Evolutionary conservation across 2,329 filamentous ascomycete genomes (phyloP).

Genomic region (Acrocalymma vagum): DNA sequence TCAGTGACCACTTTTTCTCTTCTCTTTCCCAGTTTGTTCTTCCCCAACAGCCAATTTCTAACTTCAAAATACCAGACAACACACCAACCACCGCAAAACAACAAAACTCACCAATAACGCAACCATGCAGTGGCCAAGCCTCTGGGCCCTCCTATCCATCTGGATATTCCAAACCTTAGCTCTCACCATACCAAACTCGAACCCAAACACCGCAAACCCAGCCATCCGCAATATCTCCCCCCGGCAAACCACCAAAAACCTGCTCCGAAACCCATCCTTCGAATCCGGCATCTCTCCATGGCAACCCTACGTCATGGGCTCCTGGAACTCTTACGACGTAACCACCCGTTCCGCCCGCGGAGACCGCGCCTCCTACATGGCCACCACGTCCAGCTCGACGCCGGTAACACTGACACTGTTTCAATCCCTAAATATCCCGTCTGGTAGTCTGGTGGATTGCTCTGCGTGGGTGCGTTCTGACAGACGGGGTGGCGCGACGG

Average conservation of each 20-base stretch:
- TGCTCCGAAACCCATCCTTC: constrained; percentile 27
- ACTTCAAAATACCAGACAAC: too few relatives aligned
- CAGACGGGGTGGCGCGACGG: constrained; percentile 17
- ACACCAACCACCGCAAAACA: too few relatives aligned
- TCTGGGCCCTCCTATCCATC: constrained; percentile 7
- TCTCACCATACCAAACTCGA: neutral
- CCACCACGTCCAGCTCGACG: constrained; percentile 18
- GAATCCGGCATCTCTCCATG: constrained; percentile 20
- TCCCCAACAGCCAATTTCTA: too few relatives aligned
- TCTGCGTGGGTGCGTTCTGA: constrained; percentile 18
- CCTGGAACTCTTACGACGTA: constrained; percentile 18
- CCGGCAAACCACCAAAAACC: constrained; percentile 16
- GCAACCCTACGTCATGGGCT: constrained; percentile 24
- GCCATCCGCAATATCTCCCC: neutral
- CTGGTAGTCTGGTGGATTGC: constrained; percentile 13
- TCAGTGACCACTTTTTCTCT: too few relatives aligned
- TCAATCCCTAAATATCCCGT: constrained; percentile 16
- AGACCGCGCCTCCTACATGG: constrained; percentile 18
- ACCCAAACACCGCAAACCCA: constrained; percentile 3
- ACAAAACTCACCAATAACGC: too few relatives aligned
- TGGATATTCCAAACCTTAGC: constrained; percentile 6
- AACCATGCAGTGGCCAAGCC: too few relatives aligned
- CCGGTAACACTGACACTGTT: constrained; percentile 19
- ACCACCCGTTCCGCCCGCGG: constrained; percentile 4
- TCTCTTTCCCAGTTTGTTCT: too few relatives aligned